These are phyloP conservation scores for Pyracantha coccinea DNA, from an alignment of 331 rosid species.

Conservation along the genomic window DNA sequence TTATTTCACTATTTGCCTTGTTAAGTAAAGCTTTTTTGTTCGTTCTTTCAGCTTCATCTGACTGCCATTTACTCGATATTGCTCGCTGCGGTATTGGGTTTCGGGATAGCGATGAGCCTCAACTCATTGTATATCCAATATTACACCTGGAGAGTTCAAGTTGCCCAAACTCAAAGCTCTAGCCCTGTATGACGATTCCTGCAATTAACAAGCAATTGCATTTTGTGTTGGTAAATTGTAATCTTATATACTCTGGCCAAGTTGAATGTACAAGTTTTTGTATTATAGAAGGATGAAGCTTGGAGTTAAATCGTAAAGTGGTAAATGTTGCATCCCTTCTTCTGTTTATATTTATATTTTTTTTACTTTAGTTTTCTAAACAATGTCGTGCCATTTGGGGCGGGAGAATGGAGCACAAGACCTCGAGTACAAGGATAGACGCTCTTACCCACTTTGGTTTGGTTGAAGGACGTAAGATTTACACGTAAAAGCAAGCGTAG, in stretches of 20 bases:
- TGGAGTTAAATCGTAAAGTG: not conserved
- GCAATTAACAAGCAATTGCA: not conserved
- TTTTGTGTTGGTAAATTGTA: too few relatives aligned
- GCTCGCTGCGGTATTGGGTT: slow-evolving; percentile 70
- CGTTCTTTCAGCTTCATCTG: slow-evolving; percentile 56
- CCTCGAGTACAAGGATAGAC: not conserved
- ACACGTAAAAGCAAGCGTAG: not conserved
- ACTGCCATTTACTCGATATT: slow-evolving; percentile 59
- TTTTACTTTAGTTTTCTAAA: not conserved
- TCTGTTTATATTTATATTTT: not conserved
- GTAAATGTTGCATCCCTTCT: not conserved
- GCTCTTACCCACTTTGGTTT: not conserved
- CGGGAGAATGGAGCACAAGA: not conserved
- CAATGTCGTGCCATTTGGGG: not conserved
- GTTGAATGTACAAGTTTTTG: too few relatives aligned
- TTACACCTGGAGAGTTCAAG: slow-evolving; percentile 62
- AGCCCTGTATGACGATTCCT: slow-evolving; percentile 43
- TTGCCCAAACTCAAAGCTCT: slow-evolving; percentile 31
- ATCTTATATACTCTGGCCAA: too few relatives aligned
- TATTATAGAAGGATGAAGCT: too few relatives aligned
- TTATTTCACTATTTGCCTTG: not conserved
- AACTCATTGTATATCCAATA: slow-evolving; percentile 57
- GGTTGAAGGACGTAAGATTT: not conserved
- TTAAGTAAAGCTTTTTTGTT: slow-evolving; percentile 1
- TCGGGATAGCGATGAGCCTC: slow-evolving; percentile 69